A percentile compares a stretch with the other conserved stretches of the same genome.
These are phyloP conservation scores for Chalciporus chontae DNA, from an alignment of 768 basidiomycete genomes.

Conservation along the genomic window DNA sequence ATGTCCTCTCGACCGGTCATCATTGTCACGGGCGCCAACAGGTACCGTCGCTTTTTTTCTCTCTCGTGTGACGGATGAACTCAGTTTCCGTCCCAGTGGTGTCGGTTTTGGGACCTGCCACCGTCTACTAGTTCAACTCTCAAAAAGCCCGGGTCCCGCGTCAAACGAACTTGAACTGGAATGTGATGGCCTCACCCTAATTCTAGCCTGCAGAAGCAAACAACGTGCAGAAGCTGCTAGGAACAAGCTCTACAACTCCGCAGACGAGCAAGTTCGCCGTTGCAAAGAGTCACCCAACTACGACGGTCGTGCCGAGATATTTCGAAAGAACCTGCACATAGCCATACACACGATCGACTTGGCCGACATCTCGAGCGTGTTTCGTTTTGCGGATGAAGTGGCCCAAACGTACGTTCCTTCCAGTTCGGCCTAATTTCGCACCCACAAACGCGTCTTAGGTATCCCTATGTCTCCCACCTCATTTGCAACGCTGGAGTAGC, in stretches of 20 bases:
- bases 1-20: slow-evolving; percentile 46
- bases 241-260: slow-evolving; percentile 44
- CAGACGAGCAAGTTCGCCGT: slow-evolving; percentile 52
- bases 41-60: slow-evolving; percentile 35
- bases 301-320: slow-evolving; percentile 52
- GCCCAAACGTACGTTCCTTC: slow-evolving; percentile 44
- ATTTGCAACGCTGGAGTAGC: slow-evolving; percentile 78
- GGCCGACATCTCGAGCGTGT: slow-evolving; percentile 53
- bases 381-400: slow-evolving; percentile 58
- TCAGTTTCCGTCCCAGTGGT: slow-evolving; percentile 54
- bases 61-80: not conserved
- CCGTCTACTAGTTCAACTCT: slow-evolving; percentile 68
- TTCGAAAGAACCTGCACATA: slow-evolving; percentile 57
- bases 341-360: slow-evolving; percentile 66
- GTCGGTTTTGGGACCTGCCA: slow-evolving; percentile 83
- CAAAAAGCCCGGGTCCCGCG: slow-evolving; percentile 36
- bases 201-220: slow-evolving; percentile 75
- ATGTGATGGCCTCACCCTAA: slow-evolving; percentile 61
- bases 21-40: slow-evolving; percentile 70
- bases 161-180: slow-evolving; percentile 20
- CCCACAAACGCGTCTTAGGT: slow-evolving; percentile 38
- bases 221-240: slow-evolving; percentile 63
- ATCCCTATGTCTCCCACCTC: slow-evolving; percentile 77
- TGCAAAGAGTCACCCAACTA: slow-evolving; percentile 36
- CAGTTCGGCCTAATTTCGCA: not conserved